These are phyloP conservation scores for Linnemannia zychae DNA, from an alignment of 192 early-diverging fungal species.

Conservation along the genomic window DNA sequence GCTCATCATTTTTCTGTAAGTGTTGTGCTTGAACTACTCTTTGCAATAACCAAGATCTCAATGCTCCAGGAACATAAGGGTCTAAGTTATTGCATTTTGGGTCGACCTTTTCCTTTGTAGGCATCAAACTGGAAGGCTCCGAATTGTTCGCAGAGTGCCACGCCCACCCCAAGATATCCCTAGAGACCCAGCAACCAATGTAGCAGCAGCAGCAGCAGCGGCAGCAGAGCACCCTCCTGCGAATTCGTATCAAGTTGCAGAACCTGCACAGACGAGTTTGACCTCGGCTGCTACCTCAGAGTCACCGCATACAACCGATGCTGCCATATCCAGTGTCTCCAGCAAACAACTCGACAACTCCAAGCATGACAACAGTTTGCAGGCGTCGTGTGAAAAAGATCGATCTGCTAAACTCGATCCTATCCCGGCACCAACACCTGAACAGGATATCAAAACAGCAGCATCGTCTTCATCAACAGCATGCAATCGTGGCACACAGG, in stretches of 20 bases:
- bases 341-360: neutral
- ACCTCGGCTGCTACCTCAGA: neutral
- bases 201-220: neutral
- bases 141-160: slow-evolving; percentile 9
- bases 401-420: neutral
- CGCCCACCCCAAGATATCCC: neutral
- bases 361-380: neutral
- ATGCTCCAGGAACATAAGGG: neutral
- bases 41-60: neutral
- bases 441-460: neutral
- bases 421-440: neutral
- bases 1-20: slow-evolving; percentile 17
- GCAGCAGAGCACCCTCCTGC: neutral
- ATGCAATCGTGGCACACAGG: neutral
- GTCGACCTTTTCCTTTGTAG: neutral
- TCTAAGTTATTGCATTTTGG: neutral
- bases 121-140: slow-evolving; percentile 13
- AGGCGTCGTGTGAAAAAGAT: neutral
- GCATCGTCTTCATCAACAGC: neutral
- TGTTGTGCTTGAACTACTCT: neutral
- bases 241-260: neutral
- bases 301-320: neutral
- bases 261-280: neutral
- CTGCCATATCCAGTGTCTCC: neutral
- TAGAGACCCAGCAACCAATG: neutral